Percentiles rank a stretch among this genome's conserved stretches.
These are phyloP conservation scores for Babesia caballi DNA, from an alignment of 169 alveolate species.

Conservation along the genomic window DNA sequence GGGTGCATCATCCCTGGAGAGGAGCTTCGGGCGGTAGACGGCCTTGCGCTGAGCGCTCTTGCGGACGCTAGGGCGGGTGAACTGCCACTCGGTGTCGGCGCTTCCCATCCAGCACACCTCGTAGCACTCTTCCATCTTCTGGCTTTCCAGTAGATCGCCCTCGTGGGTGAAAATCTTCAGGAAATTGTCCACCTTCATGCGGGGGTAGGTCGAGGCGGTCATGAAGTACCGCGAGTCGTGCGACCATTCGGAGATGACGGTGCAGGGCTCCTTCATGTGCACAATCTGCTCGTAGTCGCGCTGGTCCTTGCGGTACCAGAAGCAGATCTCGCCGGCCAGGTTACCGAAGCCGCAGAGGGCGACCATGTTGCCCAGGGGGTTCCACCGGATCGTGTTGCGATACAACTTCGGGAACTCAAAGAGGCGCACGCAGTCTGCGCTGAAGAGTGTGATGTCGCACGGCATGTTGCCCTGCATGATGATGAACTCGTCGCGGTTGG, in stretches of 20 bases:
- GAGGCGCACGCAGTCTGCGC: constrained; percentile 49
- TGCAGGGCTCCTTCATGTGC: constrained; percentile 73
- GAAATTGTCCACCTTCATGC: constrained; percentile 77
- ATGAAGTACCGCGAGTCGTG: constrained; percentile 68
- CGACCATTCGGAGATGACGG: constrained; percentile 79
- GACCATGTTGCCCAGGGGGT: constrained; percentile 74
- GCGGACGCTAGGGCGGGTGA: constrained; percentile 56
- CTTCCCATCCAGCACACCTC: constrained; percentile 42
- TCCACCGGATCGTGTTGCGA: constrained; percentile 76
- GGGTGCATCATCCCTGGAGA: background rate
- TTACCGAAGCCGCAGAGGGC: constrained; percentile 78
- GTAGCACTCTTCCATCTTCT: constrained; percentile 63
- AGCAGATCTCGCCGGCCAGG: constrained; percentile 74
- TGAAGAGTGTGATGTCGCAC: constrained; percentile 65
- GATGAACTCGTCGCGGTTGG: constrained; percentile 64
- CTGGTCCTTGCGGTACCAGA: constrained; percentile 64
- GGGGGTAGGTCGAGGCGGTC: constrained; percentile 77
- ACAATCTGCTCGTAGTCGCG: constrained; percentile 58
- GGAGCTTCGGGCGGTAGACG: constrained; percentile 52
- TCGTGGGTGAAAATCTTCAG: constrained; percentile 72
- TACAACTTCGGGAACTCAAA: constrained; percentile 65
- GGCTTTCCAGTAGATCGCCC: constrained; percentile 62
- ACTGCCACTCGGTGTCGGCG: constrained; percentile 10
- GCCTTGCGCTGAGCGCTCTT: constrained; percentile 45
- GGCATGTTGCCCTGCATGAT: constrained; percentile 75